These are phyloP conservation scores for Mycena rosella DNA, from an alignment of 768 basidiomycete species.

Conservation along the genomic window DNA sequence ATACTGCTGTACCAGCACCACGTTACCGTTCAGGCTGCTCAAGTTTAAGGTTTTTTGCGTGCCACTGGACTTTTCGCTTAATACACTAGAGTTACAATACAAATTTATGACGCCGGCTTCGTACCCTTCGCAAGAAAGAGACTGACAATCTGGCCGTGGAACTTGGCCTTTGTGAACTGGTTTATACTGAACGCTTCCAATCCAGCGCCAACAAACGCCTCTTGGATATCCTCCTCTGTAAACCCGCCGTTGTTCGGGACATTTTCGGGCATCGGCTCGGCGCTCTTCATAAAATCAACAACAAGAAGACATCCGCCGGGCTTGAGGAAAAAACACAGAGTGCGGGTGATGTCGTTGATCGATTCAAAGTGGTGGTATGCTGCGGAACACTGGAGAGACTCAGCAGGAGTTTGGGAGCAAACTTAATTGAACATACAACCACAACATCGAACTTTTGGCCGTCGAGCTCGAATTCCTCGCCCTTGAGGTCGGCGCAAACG, in stretches of 20 bases:
- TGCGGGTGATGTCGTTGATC: constrained; percentile 62
- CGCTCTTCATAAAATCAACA: constrained; percentile 55
- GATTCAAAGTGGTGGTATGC: constrained; percentile 75
- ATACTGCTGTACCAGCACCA: too few species aligned
- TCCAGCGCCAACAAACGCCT: constrained; percentile 66
- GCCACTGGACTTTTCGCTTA: too few species aligned
- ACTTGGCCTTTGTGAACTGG: constrained; percentile 46
- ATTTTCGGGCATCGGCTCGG: constrained; percentile 46
- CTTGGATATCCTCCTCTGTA: constrained; percentile 59
- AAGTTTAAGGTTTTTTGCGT: too few species aligned
- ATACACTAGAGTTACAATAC: background rate
- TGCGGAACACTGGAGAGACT: constrained; percentile 62
- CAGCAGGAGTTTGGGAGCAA: constrained; percentile 10
- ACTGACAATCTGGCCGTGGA: constrained; percentile 49
- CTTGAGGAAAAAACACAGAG: constrained; percentile 69
- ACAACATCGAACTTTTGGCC: constrained; percentile 76
- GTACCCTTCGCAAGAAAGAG: constrained; percentile 72
- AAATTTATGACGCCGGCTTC: constrained; percentile 43
- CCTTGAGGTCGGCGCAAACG: constrained; percentile 64
- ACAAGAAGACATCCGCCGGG: constrained; percentile 73
- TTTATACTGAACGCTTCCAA: constrained; percentile 60
- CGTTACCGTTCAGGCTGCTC: too few species aligned
- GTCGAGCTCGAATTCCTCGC: constrained; percentile 60
- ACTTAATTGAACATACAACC: constrained; percentile 60
- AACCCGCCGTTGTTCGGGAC: constrained; percentile 72